These are phyloP conservation scores for Coemansia sp. DNA, from an alignment of 192 early-diverging fungal genomes.

Conservation along the genomic window DNA sequence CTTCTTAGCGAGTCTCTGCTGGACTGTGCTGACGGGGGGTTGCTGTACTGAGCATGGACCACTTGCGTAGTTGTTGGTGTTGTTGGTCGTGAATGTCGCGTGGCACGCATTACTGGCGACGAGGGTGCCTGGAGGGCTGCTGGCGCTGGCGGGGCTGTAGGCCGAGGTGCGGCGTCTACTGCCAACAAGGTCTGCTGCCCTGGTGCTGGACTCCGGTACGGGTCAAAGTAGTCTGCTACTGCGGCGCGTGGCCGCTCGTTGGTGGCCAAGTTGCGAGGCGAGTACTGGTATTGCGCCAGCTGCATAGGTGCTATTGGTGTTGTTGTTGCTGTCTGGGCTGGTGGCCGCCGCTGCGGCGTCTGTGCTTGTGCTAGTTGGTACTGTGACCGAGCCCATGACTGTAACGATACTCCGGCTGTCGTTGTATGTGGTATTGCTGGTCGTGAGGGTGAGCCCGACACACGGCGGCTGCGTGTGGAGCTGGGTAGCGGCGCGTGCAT, in stretches of 20 bases:
- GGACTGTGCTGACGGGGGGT: slow-evolving; percentile 13
- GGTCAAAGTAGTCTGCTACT: slow-evolving; percentile 51
- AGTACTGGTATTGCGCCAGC: slow-evolving; percentile 42
- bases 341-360: slow-evolving; percentile 6
- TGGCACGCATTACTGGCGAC: slow-evolving; percentile 50
- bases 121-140: slow-evolving; percentile 16
- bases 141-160: slow-evolving; percentile 2
- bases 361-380: slow-evolving; percentile 28
- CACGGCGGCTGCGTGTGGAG: slow-evolving; percentile 47
- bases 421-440: slow-evolving; percentile 25
- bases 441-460: slow-evolving; percentile 29
- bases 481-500: slow-evolving; percentile 38
- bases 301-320: slow-evolving; percentile 12
- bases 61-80: slow-evolving; percentile 26
- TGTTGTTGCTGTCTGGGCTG: slow-evolving; percentile 3
- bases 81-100: slow-evolving; percentile 43
- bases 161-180: background rate
- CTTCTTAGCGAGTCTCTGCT: slow-evolving; percentile 25
- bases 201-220: slow-evolving; percentile 26
- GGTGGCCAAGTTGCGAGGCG: slow-evolving; percentile 6
- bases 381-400: slow-evolving; percentile 49
- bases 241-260: slow-evolving; percentile 22
- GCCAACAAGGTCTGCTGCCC: slow-evolving; percentile 26
- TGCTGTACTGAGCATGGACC: slow-evolving; percentile 7
- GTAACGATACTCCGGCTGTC: slow-evolving; percentile 27